Evolutionary conservation across 345 rosid genomes (phyloP).

Genomic region (Trapa bicornis): DNA sequence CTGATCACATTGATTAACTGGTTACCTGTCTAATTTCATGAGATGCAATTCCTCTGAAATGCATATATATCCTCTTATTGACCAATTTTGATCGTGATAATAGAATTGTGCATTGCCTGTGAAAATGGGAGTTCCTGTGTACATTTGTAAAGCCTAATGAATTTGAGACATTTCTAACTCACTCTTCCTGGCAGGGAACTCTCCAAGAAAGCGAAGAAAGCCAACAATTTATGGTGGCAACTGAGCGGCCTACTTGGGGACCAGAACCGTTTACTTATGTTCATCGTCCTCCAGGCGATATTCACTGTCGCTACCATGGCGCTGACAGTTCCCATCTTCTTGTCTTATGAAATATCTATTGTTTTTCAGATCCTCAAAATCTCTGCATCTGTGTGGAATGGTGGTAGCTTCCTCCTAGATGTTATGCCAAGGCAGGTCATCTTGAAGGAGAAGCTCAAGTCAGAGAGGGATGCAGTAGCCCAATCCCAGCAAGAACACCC

Average conservation of each 20-base stretch:
- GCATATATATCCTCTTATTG: background rate
- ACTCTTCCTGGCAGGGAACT: slow-evolving; percentile 42
- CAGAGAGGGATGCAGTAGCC: slow-evolving; percentile 23
- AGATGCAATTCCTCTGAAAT: background rate
- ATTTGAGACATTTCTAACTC: background rate
- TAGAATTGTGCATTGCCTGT: background rate
- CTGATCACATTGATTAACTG: background rate
- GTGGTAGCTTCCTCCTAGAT: slow-evolving; percentile 80
- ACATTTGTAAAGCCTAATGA: too few relatives aligned
- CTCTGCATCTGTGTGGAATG: slow-evolving; percentile 87
- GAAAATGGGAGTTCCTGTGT: background rate
- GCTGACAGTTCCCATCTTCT: slow-evolving; percentile 79
- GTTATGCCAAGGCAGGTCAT: slow-evolving; percentile 89
- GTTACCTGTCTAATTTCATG: background rate
- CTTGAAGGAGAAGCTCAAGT: slow-evolving; percentile 59
- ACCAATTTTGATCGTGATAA: background rate
- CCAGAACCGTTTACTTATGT: slow-evolving; percentile 72
- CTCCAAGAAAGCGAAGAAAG: slow-evolving; percentile 78
- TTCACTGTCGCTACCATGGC: slow-evolving; percentile 95
- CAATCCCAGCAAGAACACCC: slow-evolving; percentile 14
- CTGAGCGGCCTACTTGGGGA: slow-evolving; percentile 78
- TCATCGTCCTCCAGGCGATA: slow-evolving; percentile 56
- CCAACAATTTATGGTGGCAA: slow-evolving; percentile 79
- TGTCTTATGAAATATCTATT: slow-evolving; percentile 54
- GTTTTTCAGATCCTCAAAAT: slow-evolving; percentile 77